Base-by-base conservation (phyloP, 371 early-diverging fungal genomes). In the Mucor lusitanicus region DNA sequence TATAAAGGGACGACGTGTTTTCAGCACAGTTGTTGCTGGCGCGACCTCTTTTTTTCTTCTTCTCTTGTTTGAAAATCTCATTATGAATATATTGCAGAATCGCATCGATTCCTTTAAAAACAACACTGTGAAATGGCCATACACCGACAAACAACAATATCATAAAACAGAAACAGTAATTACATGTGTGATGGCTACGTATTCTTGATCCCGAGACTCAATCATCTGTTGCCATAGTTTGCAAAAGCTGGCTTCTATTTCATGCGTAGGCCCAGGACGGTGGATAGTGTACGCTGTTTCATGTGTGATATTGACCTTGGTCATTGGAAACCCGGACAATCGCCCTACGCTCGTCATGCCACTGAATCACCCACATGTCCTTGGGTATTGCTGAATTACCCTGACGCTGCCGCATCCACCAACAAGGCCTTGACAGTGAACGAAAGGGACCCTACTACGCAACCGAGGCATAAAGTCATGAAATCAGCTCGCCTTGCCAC, bases 231-330 rank as follows among this genome's bases (percentile, higher is more conserved):
- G n/a, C n/a, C n/a, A 19, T 57, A 79, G 80, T 72, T 74, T 66
- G 80, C 77, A 3, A 67, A 64, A 50, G 74, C 77, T 39, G 80
- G 80, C 4, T 77, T 79, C 21, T 79, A 71, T 35, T 66, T 63
- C 65, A 40, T 66, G 19, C 70, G 65, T 23, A 59, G 66, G 28
- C 61, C 59, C 19, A 59, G 32, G 35, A 4, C 53, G 30, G 19
- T 57, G 6, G 79, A 79, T 44, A 64, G 40, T 35, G 69, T 77
- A 1, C 64, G 63, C 1, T 79, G 80, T 17, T 79, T 74, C 56
- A 28, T 76, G 21, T 79, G 80, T 35, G 73, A 79, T 58, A 37
- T 73, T 7, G 71, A 70, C n/a, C 28, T 77, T n/a, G 61, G 59
- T 62, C 44, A 67, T n/a, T 79, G 80, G 80, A 68, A 59, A 21